Conservation (phyloP, 257 asterid species). For the Nicotiana benthamiana region DNA sequence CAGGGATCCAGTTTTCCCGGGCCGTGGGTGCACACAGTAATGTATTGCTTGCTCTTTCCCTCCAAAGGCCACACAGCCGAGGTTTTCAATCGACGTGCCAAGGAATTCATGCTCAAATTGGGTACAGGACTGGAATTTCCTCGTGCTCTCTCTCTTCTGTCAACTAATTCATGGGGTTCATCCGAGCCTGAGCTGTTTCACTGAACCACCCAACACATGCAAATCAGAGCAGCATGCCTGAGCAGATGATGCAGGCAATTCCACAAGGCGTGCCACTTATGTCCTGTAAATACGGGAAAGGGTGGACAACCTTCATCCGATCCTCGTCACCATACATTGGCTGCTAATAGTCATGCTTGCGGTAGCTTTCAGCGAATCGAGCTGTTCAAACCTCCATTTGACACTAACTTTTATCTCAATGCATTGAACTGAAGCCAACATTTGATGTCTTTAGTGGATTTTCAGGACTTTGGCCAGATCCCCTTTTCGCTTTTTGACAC, state of each 20-base stretch:
- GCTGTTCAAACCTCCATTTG: constrained; percentile 36
- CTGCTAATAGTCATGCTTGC: constrained; percentile 15
- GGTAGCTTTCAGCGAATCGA: constrained; percentile 39
- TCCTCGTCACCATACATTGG: constrained; percentile 25
- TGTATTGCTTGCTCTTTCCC: constrained; percentile 28
- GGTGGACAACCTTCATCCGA: constrained; percentile 27
- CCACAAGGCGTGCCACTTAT: constrained; percentile 49
- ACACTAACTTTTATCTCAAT: constrained; percentile 35
- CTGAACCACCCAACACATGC: constrained; percentile 29
- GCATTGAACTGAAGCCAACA: constrained; percentile 24
- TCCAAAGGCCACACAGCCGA: constrained; percentile 40
- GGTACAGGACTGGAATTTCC: constrained; percentile 43
- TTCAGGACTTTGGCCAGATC: neutral
- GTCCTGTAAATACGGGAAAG: constrained; percentile 52
- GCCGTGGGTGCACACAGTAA: constrained; percentile 29
- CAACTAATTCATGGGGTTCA: constrained; percentile 63
- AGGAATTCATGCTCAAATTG: constrained; percentile 39
- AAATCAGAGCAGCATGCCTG: constrained; percentile 19
- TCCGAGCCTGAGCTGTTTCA: constrained; percentile 36
- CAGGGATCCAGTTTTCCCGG: constrained; percentile 38
- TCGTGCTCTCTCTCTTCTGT: constrained; percentile 99
- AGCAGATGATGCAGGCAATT: constrained; percentile 31
- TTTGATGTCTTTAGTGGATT: neutral
- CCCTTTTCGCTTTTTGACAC: neutral
- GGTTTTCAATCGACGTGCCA: constrained; percentile 40